Evolutionary conservation across 73 alveolate species (phyloP).

Genomic region (Tetrahymena thermophila): DNA sequence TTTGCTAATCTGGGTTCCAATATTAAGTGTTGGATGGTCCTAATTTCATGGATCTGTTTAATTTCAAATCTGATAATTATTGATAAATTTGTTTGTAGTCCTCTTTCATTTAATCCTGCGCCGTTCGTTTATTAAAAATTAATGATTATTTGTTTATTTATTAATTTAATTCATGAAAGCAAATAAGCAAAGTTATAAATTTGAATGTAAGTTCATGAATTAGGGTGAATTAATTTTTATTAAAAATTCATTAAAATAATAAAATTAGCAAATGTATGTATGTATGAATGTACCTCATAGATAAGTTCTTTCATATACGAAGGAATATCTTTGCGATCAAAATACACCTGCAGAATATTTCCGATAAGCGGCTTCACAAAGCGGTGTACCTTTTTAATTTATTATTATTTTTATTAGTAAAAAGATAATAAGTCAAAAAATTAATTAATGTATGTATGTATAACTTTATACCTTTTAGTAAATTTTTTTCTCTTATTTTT

Average conservation of each 20-base stretch:
- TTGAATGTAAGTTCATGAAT: not conserved
- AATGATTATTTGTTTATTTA: not conserved
- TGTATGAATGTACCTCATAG: not conserved
- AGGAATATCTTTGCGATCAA: not conserved
- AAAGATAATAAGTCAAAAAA: too few species aligned
- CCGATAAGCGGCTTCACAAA: not conserved
- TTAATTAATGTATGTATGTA: not conserved
- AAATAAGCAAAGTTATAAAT: not conserved
- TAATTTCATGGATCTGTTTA: not conserved
- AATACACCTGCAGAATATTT: not conserved
- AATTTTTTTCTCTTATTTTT: not conserved
- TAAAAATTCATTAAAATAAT: not conserved
- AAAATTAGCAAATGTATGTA: not conserved
- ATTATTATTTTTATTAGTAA: too few species aligned
- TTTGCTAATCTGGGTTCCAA: not conserved
- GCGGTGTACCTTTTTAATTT: not conserved
- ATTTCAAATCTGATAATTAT: not conserved
- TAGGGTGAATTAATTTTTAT: not conserved
- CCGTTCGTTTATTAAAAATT: not conserved
- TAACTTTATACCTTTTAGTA: not conserved
- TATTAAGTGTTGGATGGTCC: not conserved
- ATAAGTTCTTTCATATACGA: not conserved
- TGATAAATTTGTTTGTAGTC: not conserved
- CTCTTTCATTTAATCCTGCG: not conserved
- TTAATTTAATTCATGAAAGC: not conserved